Conservation (phyloP, 73 alveolate species). For the Blepharisma japonicum region DNA sequence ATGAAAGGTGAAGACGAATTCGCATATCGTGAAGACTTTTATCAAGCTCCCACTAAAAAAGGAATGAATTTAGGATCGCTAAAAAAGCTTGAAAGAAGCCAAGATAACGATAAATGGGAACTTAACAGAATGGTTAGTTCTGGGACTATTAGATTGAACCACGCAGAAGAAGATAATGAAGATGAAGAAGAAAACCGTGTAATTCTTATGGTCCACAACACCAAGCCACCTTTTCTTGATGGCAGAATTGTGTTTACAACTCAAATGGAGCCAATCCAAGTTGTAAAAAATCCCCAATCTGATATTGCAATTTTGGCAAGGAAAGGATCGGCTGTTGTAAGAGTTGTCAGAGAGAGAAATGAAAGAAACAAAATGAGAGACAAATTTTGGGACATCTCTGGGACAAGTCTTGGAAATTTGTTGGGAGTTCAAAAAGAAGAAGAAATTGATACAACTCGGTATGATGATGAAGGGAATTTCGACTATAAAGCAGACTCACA, state of each 20-base stretch:
- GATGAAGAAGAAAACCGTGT: constrained; percentile 95
- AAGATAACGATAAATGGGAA: constrained; percentile 98
- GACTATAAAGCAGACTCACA: constrained; percentile 82
- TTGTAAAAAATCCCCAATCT: constrained; percentile 98
- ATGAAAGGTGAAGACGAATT: constrained; percentile 74
- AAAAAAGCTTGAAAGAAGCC: constrained; percentile 62
- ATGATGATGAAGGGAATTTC: constrained; percentile 73
- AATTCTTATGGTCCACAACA: constrained; percentile 91
- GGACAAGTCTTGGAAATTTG: constrained; percentile 66
- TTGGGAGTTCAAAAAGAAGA: constrained; percentile 60
- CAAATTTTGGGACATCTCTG: constrained; percentile 90
- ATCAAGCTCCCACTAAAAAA: constrained; percentile 48
- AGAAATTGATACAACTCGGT: constrained; percentile 59
- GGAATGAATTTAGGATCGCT: constrained; percentile 34
- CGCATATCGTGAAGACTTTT: constrained; percentile 61
- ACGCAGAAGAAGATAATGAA: constrained; percentile 48
- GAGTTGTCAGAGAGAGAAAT: constrained; percentile 87
- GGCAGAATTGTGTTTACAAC: constrained; percentile 93
- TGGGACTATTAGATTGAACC: constrained; percentile 79
- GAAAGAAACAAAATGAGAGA: constrained; percentile 95
- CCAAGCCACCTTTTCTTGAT: constrained; percentile 98
- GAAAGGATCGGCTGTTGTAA: constrained; percentile 93
- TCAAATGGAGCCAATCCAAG: constrained; percentile 91
- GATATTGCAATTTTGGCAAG: constrained; percentile 96
- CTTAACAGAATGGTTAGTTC: constrained; percentile 90